These are phyloP conservation scores for Fragilaria crotonensis DNA, from an alignment of 108 stramenopile genomes.

Conservation along the genomic window DNA sequence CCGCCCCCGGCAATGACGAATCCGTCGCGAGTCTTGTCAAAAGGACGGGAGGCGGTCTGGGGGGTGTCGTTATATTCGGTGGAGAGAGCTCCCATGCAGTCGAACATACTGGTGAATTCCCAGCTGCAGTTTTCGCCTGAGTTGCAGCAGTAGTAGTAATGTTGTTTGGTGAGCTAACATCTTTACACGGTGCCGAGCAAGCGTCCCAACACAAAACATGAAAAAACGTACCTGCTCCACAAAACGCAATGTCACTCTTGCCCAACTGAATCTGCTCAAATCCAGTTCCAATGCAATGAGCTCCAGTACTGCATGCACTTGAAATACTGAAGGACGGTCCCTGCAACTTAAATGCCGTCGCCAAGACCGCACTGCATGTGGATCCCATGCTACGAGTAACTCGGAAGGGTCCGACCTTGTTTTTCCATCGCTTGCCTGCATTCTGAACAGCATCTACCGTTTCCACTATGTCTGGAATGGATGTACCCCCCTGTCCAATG, in stretches of 20 bases:
- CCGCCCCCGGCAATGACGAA: conserved; percentile 99
- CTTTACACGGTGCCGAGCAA: too few species aligned
- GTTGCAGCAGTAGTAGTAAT: too few species aligned
- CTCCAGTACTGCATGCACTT: conserved; percentile 86
- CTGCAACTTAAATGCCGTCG: conserved; percentile 89
- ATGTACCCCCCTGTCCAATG: conserved; percentile 89
- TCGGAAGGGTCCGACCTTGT: conserved; percentile 92
- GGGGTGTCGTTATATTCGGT: conserved; percentile 88
- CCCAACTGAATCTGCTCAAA: conserved; percentile 87
- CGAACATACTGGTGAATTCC: conserved; percentile 91
- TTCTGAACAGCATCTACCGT: conserved; percentile 78
- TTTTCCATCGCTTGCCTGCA: conserved; percentile 83
- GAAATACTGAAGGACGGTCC: conserved; percentile 83
- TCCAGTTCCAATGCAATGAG: conserved; percentile 90
- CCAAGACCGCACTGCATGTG: conserved; percentile 81
- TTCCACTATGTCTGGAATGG: conserved; percentile 87
- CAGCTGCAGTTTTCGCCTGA: conserved; percentile 84
- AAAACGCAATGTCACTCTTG: conserved; percentile 87
- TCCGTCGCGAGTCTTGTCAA: conserved; percentile 95
- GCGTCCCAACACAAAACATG: too few species aligned
- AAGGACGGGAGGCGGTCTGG: conserved; percentile 83
- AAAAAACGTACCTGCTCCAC: conserved; percentile 62
- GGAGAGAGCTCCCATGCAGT: conserved; percentile 93
- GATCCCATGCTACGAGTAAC: conserved; percentile 91
- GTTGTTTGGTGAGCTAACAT: too few species aligned